A percentile compares a stretch with the other conserved stretches of the same genome.
Conservation (phyloP, 805 yeast species). For the Candida montana region DNA sequence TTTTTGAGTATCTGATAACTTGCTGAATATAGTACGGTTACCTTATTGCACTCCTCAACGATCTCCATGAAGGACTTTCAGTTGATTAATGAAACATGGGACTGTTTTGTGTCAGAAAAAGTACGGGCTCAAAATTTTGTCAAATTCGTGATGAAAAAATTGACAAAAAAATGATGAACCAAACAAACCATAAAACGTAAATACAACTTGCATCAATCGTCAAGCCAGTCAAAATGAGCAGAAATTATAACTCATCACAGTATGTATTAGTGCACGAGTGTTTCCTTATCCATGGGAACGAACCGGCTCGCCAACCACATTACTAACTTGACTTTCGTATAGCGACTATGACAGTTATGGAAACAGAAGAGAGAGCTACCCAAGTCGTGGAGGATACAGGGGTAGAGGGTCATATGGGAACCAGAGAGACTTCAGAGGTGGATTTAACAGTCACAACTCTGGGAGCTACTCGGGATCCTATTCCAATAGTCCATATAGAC, state of each 20-base stretch:
- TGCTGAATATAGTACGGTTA: too few species aligned
- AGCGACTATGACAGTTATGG: constrained; percentile 1
- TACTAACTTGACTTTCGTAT: too few species aligned
- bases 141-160: too few species aligned
- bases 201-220: neutral
- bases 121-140: too few species aligned
- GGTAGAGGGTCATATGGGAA: neutral
- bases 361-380: constrained; percentile 1
- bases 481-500: neutral
- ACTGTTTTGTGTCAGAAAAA: too few species aligned
- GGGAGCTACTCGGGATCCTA: neutral
- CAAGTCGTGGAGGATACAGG: constrained; percentile 5
- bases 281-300: too few species aligned
- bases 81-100: too few species aligned
- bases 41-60: too few species aligned
- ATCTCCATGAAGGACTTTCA: too few species aligned
- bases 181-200: too few species aligned
- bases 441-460: neutral
- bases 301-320: too few species aligned
- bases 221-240: constrained; percentile 2
- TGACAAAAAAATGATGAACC: neutral
- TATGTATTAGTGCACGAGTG: neutral
- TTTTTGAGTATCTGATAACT: too few species aligned
- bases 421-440: constrained; percentile 1
- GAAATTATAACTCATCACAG: constrained; percentile 5